These are phyloP conservation scores for Tulasnella sp. DNA, from an alignment of 768 basidiomycete genomes.

Conservation along the genomic window DNA sequence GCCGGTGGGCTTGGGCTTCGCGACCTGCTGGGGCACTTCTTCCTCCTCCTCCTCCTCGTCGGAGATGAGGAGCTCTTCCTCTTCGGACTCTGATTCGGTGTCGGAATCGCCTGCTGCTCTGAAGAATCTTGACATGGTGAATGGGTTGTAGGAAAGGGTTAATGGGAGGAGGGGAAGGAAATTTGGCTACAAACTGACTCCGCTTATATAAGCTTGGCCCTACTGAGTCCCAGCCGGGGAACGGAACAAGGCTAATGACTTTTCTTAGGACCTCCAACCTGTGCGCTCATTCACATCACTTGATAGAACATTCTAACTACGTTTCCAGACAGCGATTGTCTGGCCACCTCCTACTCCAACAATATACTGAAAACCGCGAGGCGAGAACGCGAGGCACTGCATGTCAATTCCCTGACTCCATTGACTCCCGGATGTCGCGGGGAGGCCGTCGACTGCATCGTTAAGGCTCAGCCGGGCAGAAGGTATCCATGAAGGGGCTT, in stretches of 20 bases:
- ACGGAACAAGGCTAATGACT: too few species aligned
- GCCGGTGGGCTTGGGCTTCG: conserved; percentile 47
- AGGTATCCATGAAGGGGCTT: neutral
- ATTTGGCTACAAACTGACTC: conserved; percentile 26
- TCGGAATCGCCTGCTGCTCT: conserved; percentile 81
- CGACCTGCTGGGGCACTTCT: conserved; percentile 41
- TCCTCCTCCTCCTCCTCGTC: conserved; percentile 56
- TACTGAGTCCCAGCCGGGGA: neutral
- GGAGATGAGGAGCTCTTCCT: conserved; percentile 68
- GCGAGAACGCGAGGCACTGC: neutral
- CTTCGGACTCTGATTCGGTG: conserved; percentile 47
- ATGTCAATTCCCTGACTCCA: neutral
- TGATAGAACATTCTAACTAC: neutral
- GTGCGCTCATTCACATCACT: neutral
- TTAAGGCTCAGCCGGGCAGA: neutral
- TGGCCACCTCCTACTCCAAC: neutral
- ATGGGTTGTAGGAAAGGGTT: neutral
- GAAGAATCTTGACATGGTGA: conserved; percentile 56
- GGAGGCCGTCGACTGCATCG: neutral
- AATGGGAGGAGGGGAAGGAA: neutral
- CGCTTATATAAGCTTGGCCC: neutral
- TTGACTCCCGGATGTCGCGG: neutral
- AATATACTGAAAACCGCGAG: neutral
- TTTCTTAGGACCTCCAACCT: neutral
- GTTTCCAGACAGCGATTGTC: conserved; percentile 3